Evolutionary conservation across 768 basidiomycete genomes (phyloP).

Genomic region (Tulasnella sp.): DNA sequence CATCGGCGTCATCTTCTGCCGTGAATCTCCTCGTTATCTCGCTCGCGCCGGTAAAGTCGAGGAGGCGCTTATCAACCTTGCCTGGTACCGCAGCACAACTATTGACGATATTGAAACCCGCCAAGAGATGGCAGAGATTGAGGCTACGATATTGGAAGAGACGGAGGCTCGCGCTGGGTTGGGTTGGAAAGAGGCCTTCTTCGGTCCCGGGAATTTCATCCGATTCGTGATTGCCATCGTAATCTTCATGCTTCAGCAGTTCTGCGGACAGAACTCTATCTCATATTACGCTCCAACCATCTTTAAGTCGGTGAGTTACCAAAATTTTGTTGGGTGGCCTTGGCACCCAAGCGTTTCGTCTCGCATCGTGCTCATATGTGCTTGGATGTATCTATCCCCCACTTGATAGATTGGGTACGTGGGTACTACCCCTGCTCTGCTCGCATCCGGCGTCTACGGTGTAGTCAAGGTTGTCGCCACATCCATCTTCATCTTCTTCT

Average conservation of each 20-base stretch:
- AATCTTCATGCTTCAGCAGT: conserved; percentile 51
- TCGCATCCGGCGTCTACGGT: conserved; percentile 31
- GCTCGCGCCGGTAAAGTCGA: conserved; percentile 27
- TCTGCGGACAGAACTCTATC: conserved; percentile 72
- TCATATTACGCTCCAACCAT: conserved; percentile 29
- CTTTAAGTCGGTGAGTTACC: conserved; percentile 21
- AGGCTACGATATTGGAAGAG: conserved; percentile 69
- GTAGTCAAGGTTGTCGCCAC: conserved; percentile 33
- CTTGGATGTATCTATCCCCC: neutral
- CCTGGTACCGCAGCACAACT: conserved; percentile 28
- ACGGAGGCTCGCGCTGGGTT: conserved; percentile 51
- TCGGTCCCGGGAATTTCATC: conserved; percentile 69
- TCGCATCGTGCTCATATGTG: no score
- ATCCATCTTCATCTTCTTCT: conserved; percentile 28
- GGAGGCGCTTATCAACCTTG: conserved; percentile 37
- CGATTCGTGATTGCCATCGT: conserved; percentile 77
- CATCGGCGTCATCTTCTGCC: conserved; percentile 20
- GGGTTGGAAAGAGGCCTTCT: conserved; percentile 57
- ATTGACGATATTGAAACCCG: conserved; percentile 27
- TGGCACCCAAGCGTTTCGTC: no score
- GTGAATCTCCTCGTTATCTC: conserved; percentile 28
- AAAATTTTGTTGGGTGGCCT: no score
- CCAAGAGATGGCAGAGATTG: conserved; percentile 48
- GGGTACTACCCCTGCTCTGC: conserved; percentile 25
- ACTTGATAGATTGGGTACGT: conserved; percentile 24